A percentile compares a stretch with the other conserved stretches of the same genome.
phyloP scores from a whole-genome alignment of 2,329 filamentous ascomycete genomes.

The Arthrobotrys sinensis region DNA sequence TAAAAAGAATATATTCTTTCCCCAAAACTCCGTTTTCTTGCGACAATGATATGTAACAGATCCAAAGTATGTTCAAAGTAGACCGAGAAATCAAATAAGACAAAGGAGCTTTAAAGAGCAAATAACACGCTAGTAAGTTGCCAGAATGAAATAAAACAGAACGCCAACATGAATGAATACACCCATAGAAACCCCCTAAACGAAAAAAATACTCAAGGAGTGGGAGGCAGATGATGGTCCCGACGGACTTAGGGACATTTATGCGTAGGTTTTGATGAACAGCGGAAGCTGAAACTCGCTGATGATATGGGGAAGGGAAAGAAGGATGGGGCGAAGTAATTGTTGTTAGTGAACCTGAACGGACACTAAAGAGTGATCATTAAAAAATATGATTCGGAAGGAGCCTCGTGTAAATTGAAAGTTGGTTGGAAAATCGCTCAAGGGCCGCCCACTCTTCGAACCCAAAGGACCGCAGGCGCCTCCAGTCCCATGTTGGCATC shows the following conservation, averaged over 20 bases:
- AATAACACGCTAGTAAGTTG: constrained; percentile 36
- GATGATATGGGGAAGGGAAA: not conserved
- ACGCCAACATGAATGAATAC: constrained; percentile 35
- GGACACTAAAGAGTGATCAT: constrained; percentile 12
- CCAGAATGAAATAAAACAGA: constrained; percentile 19
- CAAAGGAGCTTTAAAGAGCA: constrained; percentile 10
- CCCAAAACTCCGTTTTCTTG: constrained; percentile 51
- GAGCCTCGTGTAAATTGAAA: not conserved
- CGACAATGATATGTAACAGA: constrained; percentile 40
- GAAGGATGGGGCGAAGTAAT: constrained; percentile 1
- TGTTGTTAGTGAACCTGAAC: not conserved
- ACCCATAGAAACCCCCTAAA: not conserved
- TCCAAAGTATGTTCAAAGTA: constrained; percentile 4
- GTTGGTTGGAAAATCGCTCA: constrained; percentile 22
- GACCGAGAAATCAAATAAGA: constrained; percentile 5
- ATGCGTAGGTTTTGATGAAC: not conserved
- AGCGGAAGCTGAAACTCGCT: constrained; percentile 31
- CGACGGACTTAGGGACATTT: not conserved
- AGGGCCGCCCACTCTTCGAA: constrained; percentile 56
- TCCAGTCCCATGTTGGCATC: constrained; percentile 63
- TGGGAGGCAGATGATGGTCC: not conserved
- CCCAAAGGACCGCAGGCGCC: constrained; percentile 64
- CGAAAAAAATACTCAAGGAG: constrained; percentile 9
- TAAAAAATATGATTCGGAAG: constrained; percentile 8
- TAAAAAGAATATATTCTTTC: constrained; percentile 26